phyloP scores from a whole-genome alignment of 1,139 yeast genomes.

The Debaryomycetaceae sp. region DNA sequence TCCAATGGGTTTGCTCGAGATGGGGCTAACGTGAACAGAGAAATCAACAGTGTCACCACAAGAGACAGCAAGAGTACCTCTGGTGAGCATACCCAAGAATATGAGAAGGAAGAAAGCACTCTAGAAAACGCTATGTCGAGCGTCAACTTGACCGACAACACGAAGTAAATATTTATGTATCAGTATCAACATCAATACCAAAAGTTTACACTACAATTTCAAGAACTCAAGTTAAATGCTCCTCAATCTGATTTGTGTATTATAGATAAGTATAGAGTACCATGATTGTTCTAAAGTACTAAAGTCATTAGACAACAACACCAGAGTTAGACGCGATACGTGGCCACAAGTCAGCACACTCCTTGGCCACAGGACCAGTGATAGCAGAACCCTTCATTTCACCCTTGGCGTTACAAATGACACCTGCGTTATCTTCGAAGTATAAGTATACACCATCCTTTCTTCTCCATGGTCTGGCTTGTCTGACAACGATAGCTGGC shows the following conservation, averaged over 20 bases:
- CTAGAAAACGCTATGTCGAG: background rate
- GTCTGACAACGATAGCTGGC: conserved; percentile 99
- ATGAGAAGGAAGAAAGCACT: background rate
- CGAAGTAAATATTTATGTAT: background rate
- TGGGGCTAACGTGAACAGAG: background rate
- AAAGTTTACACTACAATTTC: background rate
- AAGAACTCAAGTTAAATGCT: background rate
- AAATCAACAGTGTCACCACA: background rate
- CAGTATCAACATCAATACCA: background rate
- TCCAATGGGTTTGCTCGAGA: background rate
- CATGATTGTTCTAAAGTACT: background rate
- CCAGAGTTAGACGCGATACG: conserved; percentile 99
- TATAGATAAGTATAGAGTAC: background rate
- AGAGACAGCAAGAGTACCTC: background rate
- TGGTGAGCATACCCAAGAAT: background rate
- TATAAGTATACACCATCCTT: conserved; percentile 99
- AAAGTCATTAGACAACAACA: conserved; percentile 81
- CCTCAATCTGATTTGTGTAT: background rate
- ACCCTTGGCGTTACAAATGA: conserved; percentile 99
- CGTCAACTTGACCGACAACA: background rate
- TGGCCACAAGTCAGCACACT: conserved; percentile 99
- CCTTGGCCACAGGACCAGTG: conserved; percentile 99
- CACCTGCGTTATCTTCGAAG: conserved; percentile 99
- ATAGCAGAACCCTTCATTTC: conserved; percentile 99
- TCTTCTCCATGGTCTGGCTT: conserved; percentile 99